These are phyloP conservation scores for Cercospora sp. DNA, from an alignment of 2,329 filamentous ascomycete genomes.

Conservation along the genomic window DNA sequence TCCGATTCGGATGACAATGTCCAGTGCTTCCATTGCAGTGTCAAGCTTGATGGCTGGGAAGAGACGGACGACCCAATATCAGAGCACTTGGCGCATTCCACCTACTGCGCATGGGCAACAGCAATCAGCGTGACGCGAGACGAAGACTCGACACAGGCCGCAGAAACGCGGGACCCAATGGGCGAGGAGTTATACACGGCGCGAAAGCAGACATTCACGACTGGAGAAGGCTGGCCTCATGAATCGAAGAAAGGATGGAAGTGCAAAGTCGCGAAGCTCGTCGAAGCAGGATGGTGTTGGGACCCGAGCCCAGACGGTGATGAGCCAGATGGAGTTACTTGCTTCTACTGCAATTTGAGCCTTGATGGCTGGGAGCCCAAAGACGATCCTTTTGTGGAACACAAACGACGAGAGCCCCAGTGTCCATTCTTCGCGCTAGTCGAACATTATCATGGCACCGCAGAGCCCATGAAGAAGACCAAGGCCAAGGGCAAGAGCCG, in stretches of 20 bases:
- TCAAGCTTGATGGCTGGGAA: constrained; percentile 90
- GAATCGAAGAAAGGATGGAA: constrained; percentile 85
- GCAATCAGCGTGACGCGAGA: constrained; percentile 53
- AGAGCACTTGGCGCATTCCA: constrained; percentile 83
- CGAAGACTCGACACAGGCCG: constrained; percentile 61
- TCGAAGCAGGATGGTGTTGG: constrained; percentile 91
- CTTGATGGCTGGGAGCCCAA: constrained; percentile 93
- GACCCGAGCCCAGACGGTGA: constrained; percentile 74
- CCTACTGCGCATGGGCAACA: constrained; percentile 84
- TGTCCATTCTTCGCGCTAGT: constrained; percentile 81
- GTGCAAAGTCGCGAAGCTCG: constrained; percentile 87
- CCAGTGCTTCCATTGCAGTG: constrained; percentile 81
- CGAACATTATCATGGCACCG: constrained; percentile 42
- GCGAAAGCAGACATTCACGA: constrained; percentile 76
- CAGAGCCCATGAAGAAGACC: constrained; percentile 35
- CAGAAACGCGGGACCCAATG: constrained; percentile 70
- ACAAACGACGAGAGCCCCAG: constrained; percentile 72
- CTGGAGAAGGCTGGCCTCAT: constrained; percentile 73
- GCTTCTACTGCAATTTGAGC: constrained; percentile 83
- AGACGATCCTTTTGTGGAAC: constrained; percentile 90
- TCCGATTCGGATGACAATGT: constrained; percentile 80
- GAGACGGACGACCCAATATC: constrained; percentile 75
- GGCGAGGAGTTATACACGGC: constrained; percentile 71
- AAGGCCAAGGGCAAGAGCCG: constrained; percentile 28
- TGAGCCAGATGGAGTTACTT: constrained; percentile 80